phyloP scores from a whole-genome alignment of 2,329 filamentous ascomycete species.

The Sordariomycetes sp. region DNA sequence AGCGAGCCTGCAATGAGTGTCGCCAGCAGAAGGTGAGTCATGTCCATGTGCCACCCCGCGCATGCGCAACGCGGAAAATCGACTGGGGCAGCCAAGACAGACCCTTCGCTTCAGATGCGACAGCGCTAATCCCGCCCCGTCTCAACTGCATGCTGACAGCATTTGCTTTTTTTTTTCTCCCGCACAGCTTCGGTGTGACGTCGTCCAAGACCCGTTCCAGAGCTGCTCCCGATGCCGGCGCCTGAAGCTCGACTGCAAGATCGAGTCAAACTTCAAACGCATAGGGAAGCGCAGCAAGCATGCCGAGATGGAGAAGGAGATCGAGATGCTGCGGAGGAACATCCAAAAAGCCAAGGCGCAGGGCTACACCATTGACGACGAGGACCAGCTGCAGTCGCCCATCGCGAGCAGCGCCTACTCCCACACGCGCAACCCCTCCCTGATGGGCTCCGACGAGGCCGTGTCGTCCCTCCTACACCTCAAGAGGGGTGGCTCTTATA shows the following conservation, averaged over 20 bases:
- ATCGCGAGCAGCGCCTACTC: slow-evolving; percentile 21
- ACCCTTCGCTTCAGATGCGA: not conserved
- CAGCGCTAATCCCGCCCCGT: not conserved
- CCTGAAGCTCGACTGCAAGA: slow-evolving; percentile 71
- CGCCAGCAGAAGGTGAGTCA: slow-evolving; percentile 67
- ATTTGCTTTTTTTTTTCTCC: not conserved
- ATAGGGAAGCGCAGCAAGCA: slow-evolving; percentile 72
- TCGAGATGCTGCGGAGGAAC: slow-evolving; percentile 52
- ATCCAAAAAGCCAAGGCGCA: slow-evolving; percentile 46
- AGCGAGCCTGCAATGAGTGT: slow-evolving; percentile 76
- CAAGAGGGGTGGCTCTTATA: slow-evolving; percentile 51
- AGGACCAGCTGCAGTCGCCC: slow-evolving; percentile 29
- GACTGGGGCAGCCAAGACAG: not conserved
- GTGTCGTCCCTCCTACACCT: slow-evolving; percentile 54
- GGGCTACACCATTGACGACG: slow-evolving; percentile 39
- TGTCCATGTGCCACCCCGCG: not conserved
- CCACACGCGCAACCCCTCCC: slow-evolving; percentile 47
- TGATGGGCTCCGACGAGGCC: slow-evolving; percentile 57
- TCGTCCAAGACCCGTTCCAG: slow-evolving; percentile 67
- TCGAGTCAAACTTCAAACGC: slow-evolving; percentile 79
- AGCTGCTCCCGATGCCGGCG: slow-evolving; percentile 67
- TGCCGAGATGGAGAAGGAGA: slow-evolving; percentile 77
- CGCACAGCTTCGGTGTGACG: slow-evolving; percentile 64
- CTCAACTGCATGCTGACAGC: slow-evolving; percentile 6
- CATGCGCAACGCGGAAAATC: not conserved